A percentile compares a stretch with the other conserved stretches of the same genome.
Conservation (phyloP, 1,284 basidiomycete species). For the Cryptococcus maquisensis region DNA sequence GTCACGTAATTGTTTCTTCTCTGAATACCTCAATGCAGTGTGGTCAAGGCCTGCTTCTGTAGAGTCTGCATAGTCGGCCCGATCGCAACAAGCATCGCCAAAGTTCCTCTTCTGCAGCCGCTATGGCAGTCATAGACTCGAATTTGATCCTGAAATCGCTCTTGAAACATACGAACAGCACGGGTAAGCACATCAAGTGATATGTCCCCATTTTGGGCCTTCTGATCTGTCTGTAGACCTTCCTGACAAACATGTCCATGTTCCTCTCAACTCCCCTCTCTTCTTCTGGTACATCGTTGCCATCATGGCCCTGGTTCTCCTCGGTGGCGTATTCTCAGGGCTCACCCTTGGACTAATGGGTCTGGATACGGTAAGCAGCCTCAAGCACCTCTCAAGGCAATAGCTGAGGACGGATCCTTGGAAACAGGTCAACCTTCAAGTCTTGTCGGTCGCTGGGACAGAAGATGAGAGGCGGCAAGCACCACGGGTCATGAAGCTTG, state of each 20-base stretch:
- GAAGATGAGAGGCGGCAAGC: slow-evolving; percentile 48
- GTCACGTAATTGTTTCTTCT: no score
- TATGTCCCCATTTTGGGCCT: no score
- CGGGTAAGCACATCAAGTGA: no score
- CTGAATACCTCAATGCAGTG: no score
- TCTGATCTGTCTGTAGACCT: background rate
- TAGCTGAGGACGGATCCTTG: background rate
- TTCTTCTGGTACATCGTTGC: slow-evolving; percentile 37
- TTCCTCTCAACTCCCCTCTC: slow-evolving; percentile 23
- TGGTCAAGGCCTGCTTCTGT: no score
- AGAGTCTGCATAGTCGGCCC: no score
- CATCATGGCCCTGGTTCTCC: slow-evolving; percentile 30
- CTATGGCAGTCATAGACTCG: no score
- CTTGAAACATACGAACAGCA: no score
- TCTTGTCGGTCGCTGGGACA: slow-evolving; percentile 48
- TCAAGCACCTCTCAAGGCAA: background rate
- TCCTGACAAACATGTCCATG: slow-evolving; percentile 28
- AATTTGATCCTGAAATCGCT: no score
- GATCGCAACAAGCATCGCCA: no score
- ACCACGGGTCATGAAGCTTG: slow-evolving; percentile 48
- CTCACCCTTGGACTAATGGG: slow-evolving; percentile 55
- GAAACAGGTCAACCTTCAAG: slow-evolving; percentile 42
- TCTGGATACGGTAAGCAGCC: slow-evolving; percentile 41
- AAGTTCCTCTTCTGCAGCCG: no score
- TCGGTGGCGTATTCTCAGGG: slow-evolving; percentile 53